Evolutionary conservation across 2,329 filamentous ascomycete species (phyloP).

Genomic region (Penicillium polonicum): DNA sequence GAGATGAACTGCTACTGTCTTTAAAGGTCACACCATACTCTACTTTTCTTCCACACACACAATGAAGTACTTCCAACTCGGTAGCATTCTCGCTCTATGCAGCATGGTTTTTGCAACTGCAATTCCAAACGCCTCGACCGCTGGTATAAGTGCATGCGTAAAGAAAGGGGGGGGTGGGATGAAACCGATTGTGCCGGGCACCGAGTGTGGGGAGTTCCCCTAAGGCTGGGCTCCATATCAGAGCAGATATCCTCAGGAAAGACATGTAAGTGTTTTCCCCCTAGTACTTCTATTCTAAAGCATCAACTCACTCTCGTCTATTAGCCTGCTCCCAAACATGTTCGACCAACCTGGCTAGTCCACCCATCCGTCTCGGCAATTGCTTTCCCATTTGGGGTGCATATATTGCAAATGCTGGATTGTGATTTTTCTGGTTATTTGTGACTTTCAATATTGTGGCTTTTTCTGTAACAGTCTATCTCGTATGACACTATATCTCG

Average conservation of each 20-base stretch:
- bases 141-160: background rate
- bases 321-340: background rate
- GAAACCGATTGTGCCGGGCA: background rate
- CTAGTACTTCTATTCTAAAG: background rate
- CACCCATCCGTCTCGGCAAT: background rate
- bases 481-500: background rate
- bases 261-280: no score
- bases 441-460: background rate
- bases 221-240: background rate
- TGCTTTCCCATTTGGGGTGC: background rate
- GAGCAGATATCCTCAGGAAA: background rate
- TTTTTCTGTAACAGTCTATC: background rate
- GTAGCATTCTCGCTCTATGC: background rate
- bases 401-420: no score
- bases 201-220: background rate
- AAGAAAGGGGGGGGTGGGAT: background rate
- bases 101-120: background rate
- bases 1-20: background rate
- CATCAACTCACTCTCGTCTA: background rate
- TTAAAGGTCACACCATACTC: background rate
- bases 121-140: background rate
- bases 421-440: background rate
- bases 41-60: background rate
- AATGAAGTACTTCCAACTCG: conserved; percentile 6
- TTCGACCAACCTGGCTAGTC: background rate